Base-by-base conservation (phyloP, 2,329 filamentous ascomycete genomes). In the Xylaria sp. region DNA sequence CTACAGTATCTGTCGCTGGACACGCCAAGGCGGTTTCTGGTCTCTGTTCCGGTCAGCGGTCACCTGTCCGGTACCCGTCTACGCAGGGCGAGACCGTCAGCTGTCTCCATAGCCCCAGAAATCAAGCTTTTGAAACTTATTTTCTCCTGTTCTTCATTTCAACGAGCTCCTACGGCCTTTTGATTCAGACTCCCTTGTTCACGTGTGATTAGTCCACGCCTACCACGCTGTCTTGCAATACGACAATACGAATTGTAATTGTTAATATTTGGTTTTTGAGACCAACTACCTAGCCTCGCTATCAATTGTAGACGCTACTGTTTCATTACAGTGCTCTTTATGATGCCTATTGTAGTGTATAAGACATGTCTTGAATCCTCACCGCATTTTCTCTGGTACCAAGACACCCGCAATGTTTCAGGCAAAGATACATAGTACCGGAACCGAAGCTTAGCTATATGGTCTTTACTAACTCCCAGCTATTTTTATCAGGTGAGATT, bases 91-190 rank as follows among this genome's bases (percentile, higher is more conserved):
- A 74, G 74, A 75, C 72, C 70, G 46, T 65, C 72, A 66, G 65
- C 66, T 63, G 70, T 72, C 73, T 71, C 73, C 73, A 73, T 67
- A 51, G 69, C 67, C 63, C 74, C 74, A 73, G 48, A 74, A 70
- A 74, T 73, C 75, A 77, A 77, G 73, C 75, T 76, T 76, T 75
- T 64, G 62, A 68, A 69, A 63, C 61, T 56, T 65, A 50, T 48
- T 12, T 48, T 56, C 63, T 70, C 67, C 51, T 52, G 56, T 67
- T 61, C 41, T 28, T 46, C 39, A 63, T 55, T 34, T 54, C 37
- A 37, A 55, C 13, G 28, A 3, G 18, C 34, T 34, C 51, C 18
- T 20, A 7, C 18, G 9, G 5, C 8, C 5, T 28, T 28, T 28
- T 28, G 28, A 28, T 28, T 28, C 28, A 28, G 28, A 28, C 28